phyloP scores from a whole-genome alignment of 345 rosid species.

The Lagerstroemia speciosa region DNA sequence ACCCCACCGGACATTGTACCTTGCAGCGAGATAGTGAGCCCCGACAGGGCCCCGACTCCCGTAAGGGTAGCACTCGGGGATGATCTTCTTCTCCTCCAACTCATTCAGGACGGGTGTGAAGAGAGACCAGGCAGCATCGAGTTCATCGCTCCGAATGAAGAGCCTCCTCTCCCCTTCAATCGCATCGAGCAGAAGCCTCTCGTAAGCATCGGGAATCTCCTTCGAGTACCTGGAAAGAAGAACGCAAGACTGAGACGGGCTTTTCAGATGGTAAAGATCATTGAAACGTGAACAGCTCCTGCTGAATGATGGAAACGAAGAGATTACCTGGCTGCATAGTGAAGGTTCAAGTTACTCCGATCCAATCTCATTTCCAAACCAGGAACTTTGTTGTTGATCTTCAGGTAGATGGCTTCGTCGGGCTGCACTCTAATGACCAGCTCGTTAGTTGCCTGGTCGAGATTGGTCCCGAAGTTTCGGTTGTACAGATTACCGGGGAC shows the following conservation, averaged over 20 bases:
- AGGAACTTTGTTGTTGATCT: constrained; percentile 94
- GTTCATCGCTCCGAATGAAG: constrained; percentile 94
- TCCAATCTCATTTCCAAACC: constrained; percentile 98
- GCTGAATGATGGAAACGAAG: background rate
- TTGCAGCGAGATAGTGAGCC: constrained; percentile 96
- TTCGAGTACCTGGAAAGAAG: constrained; percentile 57
- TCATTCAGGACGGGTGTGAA: constrained; percentile 81
- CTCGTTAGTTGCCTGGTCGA: constrained; percentile 86
- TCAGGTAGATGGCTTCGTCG: constrained; percentile 92
- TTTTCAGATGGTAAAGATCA: background rate
- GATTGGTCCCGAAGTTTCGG: constrained; percentile 64
- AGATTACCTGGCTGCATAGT: constrained; percentile 74
- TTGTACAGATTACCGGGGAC: constrained; percentile 96
- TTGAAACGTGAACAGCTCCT: background rate
- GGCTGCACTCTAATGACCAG: constrained; percentile 96
- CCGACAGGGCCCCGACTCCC: constrained; percentile 99
- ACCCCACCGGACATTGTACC: constrained; percentile 93
- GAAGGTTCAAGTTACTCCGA: constrained; percentile 79
- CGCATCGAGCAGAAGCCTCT: constrained; percentile 91
- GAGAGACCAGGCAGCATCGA: constrained; percentile 88
- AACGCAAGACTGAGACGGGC: background rate
- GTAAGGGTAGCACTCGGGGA: constrained; percentile 86
- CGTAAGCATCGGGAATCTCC: constrained; percentile 97
- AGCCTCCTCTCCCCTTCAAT: constrained; percentile 95
- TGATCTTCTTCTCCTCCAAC: constrained; percentile 66